Conservation (phyloP, 345 rosid species). For the Streptanthus diversifolius region DNA sequence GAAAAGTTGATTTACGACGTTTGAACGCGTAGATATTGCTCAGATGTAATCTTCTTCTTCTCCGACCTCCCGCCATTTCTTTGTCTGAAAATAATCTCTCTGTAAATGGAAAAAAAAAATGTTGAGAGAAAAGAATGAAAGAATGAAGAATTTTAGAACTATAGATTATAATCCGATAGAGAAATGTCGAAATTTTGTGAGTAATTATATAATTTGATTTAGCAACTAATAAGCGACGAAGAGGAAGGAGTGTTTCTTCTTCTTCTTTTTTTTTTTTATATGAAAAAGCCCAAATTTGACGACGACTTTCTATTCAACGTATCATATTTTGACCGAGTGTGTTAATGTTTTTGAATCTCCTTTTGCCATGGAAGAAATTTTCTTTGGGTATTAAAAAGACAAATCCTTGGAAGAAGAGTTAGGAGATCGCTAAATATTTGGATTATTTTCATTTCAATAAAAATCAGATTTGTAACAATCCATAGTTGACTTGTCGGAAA, state of each 20-base stretch:
- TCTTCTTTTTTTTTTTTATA: background rate
- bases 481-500: background rate
- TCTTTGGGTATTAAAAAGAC: background rate
- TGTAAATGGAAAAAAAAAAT: background rate
- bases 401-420: background rate
- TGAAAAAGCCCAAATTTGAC: constrained; percentile 29
- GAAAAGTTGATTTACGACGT: constrained; percentile 60
- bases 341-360: background rate
- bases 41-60: constrained; percentile 61
- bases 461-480: background rate
- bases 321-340: background rate
- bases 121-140: background rate
- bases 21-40: constrained; percentile 63
- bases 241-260: constrained; percentile 21
- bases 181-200: background rate
- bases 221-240: constrained; percentile 4
- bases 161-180: too few species aligned
- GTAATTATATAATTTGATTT: background rate
- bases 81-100: constrained; percentile 1
- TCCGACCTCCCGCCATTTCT: constrained; percentile 42
- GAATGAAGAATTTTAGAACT: background rate
- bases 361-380: background rate
- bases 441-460: background rate
- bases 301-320: constrained; percentile 30
- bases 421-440: background rate